Percentiles rank a stretch among this genome's conserved stretches.
Conservation (phyloP, 768 basidiomycete genomes). For the Boletellus ananiceps region DNA sequence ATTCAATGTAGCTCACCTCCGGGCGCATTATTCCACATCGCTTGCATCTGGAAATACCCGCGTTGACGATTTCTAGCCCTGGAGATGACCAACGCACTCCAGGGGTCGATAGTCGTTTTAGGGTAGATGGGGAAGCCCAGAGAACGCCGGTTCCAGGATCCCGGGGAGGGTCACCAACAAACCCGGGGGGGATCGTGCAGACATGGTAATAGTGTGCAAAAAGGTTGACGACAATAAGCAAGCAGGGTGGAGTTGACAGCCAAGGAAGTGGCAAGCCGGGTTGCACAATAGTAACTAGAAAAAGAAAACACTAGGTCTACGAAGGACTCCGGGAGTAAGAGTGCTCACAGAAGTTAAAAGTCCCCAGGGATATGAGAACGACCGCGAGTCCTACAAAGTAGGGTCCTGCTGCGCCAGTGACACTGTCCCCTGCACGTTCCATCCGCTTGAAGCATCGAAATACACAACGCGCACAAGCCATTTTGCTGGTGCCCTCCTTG, state of each 20-base stretch:
- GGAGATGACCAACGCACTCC: conserved; percentile 49
- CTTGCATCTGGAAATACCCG: conserved; percentile 55
- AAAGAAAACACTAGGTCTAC: not conserved
- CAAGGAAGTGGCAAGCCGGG: conserved; percentile 58
- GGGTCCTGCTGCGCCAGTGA: conserved; percentile 90
- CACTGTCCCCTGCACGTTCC: conserved; percentile 68
- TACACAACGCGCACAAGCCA: conserved; percentile 28
- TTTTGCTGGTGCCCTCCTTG: conserved; percentile 1
- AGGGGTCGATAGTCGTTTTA: conserved; percentile 21
- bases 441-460: conserved; percentile 62
- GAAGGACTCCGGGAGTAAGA: not conserved
- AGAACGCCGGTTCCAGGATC: conserved; percentile 39
- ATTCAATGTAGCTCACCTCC: conserved; percentile 51
- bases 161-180: conserved; percentile 54
- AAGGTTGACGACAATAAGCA: conserved; percentile 74
- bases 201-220: conserved; percentile 83
- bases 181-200: conserved; percentile 77
- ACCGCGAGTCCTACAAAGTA: conserved; percentile 83
- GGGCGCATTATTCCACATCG: conserved; percentile 69
- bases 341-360: conserved; percentile 75
- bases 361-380: conserved; percentile 61
- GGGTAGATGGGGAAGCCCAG: conserved; percentile 48
- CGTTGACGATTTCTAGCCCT: conserved; percentile 48
- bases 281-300: conserved; percentile 71
- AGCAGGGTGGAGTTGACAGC: conserved; percentile 61